Conservation (phyloP, 805 yeast species). For the Tetrapisispora fleetii region DNA sequence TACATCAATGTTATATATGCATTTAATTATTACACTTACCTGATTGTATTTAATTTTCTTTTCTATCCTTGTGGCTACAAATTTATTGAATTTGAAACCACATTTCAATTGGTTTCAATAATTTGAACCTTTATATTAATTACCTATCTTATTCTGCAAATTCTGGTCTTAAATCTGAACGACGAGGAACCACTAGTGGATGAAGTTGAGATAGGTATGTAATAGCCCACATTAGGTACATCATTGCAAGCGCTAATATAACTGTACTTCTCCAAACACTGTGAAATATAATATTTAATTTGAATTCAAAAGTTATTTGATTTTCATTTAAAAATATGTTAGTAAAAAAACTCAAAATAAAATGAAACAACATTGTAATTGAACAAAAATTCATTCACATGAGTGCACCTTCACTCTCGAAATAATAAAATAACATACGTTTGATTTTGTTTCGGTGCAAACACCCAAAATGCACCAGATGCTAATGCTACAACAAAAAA, state of each 20-base stretch:
- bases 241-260: slow-evolving; percentile 62
- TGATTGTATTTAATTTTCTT: background rate
- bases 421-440: slow-evolving; percentile 36
- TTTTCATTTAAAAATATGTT: background rate
- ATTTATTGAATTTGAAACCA: background rate
- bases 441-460: slow-evolving; percentile 76
- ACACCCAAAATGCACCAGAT: slow-evolving; percentile 66
- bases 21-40: background rate
- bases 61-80: background rate
- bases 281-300: background rate
- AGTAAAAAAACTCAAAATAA: background rate
- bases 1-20: background rate
- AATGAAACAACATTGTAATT: no score
- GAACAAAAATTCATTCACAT: no score
- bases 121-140: background rate
- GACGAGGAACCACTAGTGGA: slow-evolving; percentile 83
- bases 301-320: background rate
- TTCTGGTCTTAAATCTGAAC: slow-evolving; percentile 86
- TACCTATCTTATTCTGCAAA: slow-evolving; percentile 20
- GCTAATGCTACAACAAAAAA: slow-evolving; percentile 47
- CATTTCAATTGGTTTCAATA: no score
- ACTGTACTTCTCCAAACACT: slow-evolving; percentile 66
- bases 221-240: slow-evolving; percentile 85
- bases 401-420: no score
- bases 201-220: slow-evolving; percentile 80